Conservation (phyloP, 2,329 filamentous ascomycete species). For the Claviceps lovelessii region DNA sequence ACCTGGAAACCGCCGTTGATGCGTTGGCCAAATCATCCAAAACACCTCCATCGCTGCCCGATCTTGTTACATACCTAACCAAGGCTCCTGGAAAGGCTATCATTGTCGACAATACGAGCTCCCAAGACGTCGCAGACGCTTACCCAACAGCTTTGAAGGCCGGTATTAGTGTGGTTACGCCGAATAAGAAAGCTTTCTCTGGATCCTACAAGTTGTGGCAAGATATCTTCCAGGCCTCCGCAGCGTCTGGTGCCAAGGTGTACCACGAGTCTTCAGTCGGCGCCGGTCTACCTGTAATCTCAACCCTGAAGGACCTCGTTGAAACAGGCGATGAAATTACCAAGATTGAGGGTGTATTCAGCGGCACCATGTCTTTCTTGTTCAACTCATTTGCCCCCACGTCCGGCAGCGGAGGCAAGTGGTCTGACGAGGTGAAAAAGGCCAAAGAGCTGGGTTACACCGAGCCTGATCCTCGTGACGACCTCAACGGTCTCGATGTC, state of each 20-base stretch:
- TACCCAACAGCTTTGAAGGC: conserved; percentile 71
- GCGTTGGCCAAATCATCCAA: conserved; percentile 50
- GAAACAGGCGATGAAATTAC: conserved; percentile 84
- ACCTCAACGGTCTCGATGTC: conserved; percentile 77
- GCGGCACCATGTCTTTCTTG: conserved; percentile 92
- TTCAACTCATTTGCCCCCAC: conserved; percentile 94
- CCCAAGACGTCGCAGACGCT: conserved; percentile 64
- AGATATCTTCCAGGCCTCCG: conserved; percentile 65
- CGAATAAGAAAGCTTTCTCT: conserved; percentile 97
- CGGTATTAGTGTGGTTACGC: conserved; percentile 83
- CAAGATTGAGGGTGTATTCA: conserved; percentile 94
- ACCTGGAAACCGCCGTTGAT: conserved; percentile 45
- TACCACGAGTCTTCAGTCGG: conserved; percentile 95
- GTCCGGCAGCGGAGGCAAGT: conserved; percentile 58
- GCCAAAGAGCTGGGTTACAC: conserved; percentile 90
- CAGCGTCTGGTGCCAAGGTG: conserved; percentile 59
- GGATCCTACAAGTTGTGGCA: conserved; percentile 69
- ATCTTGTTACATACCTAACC: conserved; percentile 65
- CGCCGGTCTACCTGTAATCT: conserved; percentile 84
- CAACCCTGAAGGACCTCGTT: conserved; percentile 84
- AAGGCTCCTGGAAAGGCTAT: conserved; percentile 65
- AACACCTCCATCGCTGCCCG: conserved; percentile 49
- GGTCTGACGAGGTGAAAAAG: conserved; percentile 82
- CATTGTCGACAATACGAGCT: conserved; percentile 91
- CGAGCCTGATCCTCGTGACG: conserved; percentile 74